These are phyloP conservation scores for Cardamine resedifolia DNA, from an alignment of 345 rosid species.

Conservation along the genomic window DNA sequence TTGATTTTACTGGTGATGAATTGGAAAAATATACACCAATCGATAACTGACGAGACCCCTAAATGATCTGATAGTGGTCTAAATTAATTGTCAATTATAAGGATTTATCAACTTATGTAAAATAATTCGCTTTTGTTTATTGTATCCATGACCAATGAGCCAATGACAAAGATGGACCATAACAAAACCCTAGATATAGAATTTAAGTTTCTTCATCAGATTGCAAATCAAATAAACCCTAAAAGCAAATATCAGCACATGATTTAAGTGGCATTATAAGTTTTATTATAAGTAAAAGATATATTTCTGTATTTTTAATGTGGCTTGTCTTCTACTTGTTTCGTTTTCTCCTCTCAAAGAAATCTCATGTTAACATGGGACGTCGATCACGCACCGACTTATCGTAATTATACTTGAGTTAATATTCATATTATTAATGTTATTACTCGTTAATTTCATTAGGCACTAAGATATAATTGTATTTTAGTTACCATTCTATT, in stretches of 20 bases:
- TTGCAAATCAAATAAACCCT: conserved; percentile 13
- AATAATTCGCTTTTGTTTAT: neutral
- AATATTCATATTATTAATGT: neutral
- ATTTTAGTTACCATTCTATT: neutral
- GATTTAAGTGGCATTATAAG: conserved; percentile 25
- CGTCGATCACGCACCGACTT: conserved; percentile 33
- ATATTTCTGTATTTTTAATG: neutral
- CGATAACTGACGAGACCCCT: neutral
- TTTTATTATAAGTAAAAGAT: neutral
- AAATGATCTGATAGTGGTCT: neutral
- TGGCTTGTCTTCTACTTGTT: conserved; percentile 40
- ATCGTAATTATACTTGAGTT: conserved; percentile 4
- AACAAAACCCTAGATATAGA: conserved; percentile 13
- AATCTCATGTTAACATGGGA: conserved; percentile 40
- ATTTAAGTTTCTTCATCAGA: conserved; percentile 27
- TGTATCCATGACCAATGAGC: neutral
- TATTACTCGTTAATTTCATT: neutral
- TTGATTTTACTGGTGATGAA: neutral
- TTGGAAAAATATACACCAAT: neutral
- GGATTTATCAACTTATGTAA: neutral
- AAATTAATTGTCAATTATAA: neutral
- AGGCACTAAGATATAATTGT: neutral
- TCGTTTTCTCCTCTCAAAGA: conserved; percentile 36
- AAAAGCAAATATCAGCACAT: conserved; percentile 11
- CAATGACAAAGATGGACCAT: conserved; percentile 6